Conservation (phyloP, 2,329 filamentous ascomycete species). For the Verticillium longisporum region DNA sequence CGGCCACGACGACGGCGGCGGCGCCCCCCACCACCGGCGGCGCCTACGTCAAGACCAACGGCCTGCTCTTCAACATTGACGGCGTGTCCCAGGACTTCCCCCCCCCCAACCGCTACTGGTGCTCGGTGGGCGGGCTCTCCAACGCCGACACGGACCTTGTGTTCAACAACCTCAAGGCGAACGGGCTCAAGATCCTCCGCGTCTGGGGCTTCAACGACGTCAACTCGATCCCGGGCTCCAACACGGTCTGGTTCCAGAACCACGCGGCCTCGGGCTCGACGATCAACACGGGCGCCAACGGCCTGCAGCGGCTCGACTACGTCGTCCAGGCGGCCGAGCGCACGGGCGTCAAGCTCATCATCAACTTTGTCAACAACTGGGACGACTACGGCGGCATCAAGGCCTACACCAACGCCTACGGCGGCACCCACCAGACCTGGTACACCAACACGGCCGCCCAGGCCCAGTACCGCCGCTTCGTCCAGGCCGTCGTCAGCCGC, state of each 20-base stretch:
- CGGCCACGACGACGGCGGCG: constrained; percentile 3
- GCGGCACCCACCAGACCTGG: constrained; percentile 45
- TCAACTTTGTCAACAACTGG: constrained; percentile 64
- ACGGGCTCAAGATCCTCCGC: constrained; percentile 50
- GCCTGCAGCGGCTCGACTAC: constrained; percentile 54
- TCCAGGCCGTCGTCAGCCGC: constrained; percentile 39
- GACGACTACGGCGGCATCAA: constrained; percentile 59
- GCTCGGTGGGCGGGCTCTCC: constrained; percentile 41
- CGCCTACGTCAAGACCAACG: constrained; percentile 15
- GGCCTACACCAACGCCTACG: constrained; percentile 53
- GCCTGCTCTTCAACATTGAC: constrained; percentile 33
- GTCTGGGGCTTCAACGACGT: constrained; percentile 58
- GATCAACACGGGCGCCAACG: constrained; percentile 56
- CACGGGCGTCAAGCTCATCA: constrained; percentile 55
- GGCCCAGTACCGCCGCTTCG: constrained; percentile 46
- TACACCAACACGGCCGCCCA: constrained; percentile 49
- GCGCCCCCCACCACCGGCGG: constrained; percentile 9
- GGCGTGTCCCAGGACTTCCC: constrained; percentile 40
- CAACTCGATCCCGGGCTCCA: constrained; percentile 24
- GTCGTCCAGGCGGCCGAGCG: constrained; percentile 54
- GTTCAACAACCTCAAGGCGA: constrained; percentile 37
- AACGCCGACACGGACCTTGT: constrained; percentile 49
- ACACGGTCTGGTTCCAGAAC: constrained; percentile 42
- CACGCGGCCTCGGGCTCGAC: constrained; percentile 40
- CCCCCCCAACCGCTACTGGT: constrained; percentile 52